Conservation (phyloP, 768 basidiomycete genomes). For the Nidularia pulvinata region DNA sequence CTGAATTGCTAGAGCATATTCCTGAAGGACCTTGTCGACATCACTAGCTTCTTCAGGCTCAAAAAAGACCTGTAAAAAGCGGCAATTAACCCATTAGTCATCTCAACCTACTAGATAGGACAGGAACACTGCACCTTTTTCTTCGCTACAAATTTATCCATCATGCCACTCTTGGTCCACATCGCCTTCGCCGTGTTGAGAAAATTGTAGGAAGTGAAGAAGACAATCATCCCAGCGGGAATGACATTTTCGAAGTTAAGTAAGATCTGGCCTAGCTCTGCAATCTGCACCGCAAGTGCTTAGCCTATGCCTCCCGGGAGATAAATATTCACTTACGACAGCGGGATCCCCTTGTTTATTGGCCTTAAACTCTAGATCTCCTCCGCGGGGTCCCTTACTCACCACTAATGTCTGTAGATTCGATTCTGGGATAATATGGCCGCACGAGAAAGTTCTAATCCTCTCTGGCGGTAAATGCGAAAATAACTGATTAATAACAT, state of each 20-base stretch:
- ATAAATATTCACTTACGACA: constrained; percentile 45
- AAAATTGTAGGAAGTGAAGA: constrained; percentile 91
- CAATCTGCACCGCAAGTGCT: constrained; percentile 65
- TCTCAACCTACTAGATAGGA: background rate
- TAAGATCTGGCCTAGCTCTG: constrained; percentile 83
- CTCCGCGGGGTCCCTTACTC: constrained; percentile 72
- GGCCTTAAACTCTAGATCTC: constrained; percentile 80
- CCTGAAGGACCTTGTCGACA: constrained; percentile 75
- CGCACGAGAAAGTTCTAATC: constrained; percentile 85
- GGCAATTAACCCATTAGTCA: constrained; percentile 2
- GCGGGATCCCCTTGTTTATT: constrained; percentile 64
- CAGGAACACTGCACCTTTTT: constrained; percentile 58
- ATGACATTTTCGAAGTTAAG: constrained; percentile 79
- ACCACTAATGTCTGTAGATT: constrained; percentile 80
- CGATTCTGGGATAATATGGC: constrained; percentile 84
- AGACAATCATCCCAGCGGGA: constrained; percentile 90
- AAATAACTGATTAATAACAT: constrained; percentile 83
- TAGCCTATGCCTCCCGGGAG: too few relatives aligned
- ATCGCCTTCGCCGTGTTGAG: constrained; percentile 61
- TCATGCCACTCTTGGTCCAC: constrained; percentile 65
- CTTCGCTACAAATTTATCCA: constrained; percentile 64
- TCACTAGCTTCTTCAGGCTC: constrained; percentile 76
- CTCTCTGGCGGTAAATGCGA: constrained; percentile 56
- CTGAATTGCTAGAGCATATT: constrained; percentile 59
- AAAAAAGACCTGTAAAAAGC: constrained; percentile 67